Base-by-base conservation (phyloP, 1,284 basidiomycete species). In the Tylopilus orsonianus region DNA sequence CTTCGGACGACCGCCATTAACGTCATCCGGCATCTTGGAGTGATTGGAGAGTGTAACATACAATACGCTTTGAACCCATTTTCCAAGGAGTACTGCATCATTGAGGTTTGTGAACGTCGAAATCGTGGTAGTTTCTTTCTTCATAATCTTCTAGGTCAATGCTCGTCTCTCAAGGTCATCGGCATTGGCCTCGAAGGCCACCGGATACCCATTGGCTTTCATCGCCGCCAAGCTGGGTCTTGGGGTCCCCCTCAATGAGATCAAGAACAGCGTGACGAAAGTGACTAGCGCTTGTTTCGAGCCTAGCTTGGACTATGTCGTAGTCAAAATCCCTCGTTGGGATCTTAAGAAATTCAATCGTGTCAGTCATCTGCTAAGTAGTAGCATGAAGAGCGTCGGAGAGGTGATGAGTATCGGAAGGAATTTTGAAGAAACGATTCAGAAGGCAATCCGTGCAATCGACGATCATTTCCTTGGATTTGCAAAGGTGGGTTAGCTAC, bases 341-440 rank as follows among this genome's bases (percentile, higher is more conserved):
- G 96, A 99, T 72, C 75, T 98, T 65, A 96, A 96, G 71, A 99
- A 99, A 80, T 99, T 99, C 74, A 91, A 69, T 61, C 83, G 94
- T 37, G 94, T 97, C 58, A 93, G 90, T 66, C 83, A 84, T 49
- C 76, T 90, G 39, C 75, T 97, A 43, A 92, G 90, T 67, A 92
- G 88, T 58, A 92, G 90, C 69, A 97, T 99, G 96, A 99, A 99
- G 83, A 93, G 90, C 64, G 97, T 99, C 6, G 96, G 96, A 48
- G 96, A 99, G 71, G 96, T 99, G 49, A 99, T 99, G 97, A 92
- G 90, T 56, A 98, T 99, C 57, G 97, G 96, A 20, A 80, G 96
- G 58, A 97, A 93, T 10, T 99, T 99, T 62, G 96, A 98, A 70
- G 96, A 99, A 75, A 95, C 93, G 0, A 89, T 98, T 54, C 96